Evolutionary conservation across 2,329 filamentous ascomycete species (phyloP), one percentile per base, ranked within the genome.

Genomic region (Penicillium sp.): DNA sequence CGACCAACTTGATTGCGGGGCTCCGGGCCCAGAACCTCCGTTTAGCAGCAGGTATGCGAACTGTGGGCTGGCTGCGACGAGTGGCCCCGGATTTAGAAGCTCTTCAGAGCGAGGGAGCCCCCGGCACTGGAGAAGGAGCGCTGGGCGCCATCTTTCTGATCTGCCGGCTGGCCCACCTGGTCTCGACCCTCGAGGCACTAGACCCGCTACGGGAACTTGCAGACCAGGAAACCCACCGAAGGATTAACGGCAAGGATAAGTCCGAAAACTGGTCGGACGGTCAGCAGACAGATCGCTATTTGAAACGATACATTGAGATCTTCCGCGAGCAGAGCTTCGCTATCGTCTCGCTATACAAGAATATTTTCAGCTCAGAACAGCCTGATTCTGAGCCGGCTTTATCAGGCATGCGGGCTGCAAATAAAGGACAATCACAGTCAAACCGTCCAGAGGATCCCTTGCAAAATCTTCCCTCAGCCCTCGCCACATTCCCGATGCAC

Each of bases 291-390:
- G 93, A 97, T 69, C 81, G 90, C 44, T 98, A 90, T 63, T 75
- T 98, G 38, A 98, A 97, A 70, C 82, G 91, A 42, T 98, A 95
- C 70, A 88, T 98, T 61, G 93, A 98, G 67, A 90, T 98, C 25
- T 97, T 97, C 68, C 87, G 93, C 45, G 93, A 98, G 71, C 93
- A 98, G 70, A 95, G 89, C 66, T 98, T 98, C 68, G 88, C 86
- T 38, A 95, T 97, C 52, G 83, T 97, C 25, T 95, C 89, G 50
- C 89, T 97, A 79, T 96, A 95, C 70, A 88, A 86, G 62, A 93
- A 87, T 62, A 89, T 97, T 47, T 95, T 95, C 63, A 84, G 87
- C 0, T 77, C 81, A 3, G 78, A 82, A 23, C 65, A 72, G 28
- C 63, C 67, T 3, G 68, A 71, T 10, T 58, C 66, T 1, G 68